Evolutionary conservation across 306 rosid species (phyloP), one percentile per base, ranked within the genome.

Genomic region (Medicago ruthenica): DNA sequence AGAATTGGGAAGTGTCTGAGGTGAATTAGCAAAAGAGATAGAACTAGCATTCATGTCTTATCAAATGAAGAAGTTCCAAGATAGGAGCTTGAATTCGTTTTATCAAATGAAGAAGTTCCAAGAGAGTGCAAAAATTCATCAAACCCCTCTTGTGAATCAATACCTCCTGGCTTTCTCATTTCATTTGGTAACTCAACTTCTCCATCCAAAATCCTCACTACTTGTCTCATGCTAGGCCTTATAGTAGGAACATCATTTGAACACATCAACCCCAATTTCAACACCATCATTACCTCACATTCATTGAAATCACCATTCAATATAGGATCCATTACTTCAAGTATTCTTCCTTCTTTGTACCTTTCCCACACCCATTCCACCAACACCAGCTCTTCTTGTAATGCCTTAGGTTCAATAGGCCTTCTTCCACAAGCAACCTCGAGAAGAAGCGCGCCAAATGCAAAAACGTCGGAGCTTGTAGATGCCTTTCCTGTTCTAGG

Each of bases 321-420:
- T 70, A 80, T 86, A 2, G 62, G 79, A 34, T 92, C 98, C 53
- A 90, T 83, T 27, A 80, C 88, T 7, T 87, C 91, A 42, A 88
- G 74, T 0, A 90, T 4, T 22, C 39, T 83, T 13, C 89, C 92
- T 40, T 83, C 88, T 44, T 53, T 79, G 78, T 71, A 88, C 42
- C 22, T 86, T 1, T 87, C 91, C 96, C 96, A 92, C 6, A 92
- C 86, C 92, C 91, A 88, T 58, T 92, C 98, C 48, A 90, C 89
- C 86, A 90, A 70, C 6, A 88, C 89, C 75, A 90, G 39, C 83
- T 87, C 89, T 57, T 86, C 93, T 1, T 80, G 85, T 60, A 40
- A 39, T 4, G 81, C 83, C 37, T 89, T 86, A 3, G 86, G 92
- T 37, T 92, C 94, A 76, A 92, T 87, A 8, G 96, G 98, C 62